These are phyloP conservation scores for Russula foetens DNA, from an alignment of 768 basidiomycete genomes.

Conservation along the genomic window DNA sequence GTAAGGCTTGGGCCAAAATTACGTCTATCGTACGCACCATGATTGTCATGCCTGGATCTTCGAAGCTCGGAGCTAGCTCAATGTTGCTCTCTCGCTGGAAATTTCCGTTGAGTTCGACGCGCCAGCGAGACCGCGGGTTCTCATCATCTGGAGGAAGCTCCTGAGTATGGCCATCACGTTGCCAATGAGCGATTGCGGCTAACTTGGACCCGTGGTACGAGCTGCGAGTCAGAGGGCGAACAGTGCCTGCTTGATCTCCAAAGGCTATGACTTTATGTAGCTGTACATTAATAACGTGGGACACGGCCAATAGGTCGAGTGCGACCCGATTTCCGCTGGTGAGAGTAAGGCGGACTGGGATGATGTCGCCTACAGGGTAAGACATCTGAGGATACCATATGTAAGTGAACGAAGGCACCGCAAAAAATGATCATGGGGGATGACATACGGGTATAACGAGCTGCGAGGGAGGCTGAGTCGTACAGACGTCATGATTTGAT, in stretches of 20 bases:
- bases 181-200: slow-evolving; percentile 11
- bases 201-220: background rate
- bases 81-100: background rate
- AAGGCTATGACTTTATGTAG: slow-evolving; percentile 9
- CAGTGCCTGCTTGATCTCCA: background rate
- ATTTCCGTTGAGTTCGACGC: slow-evolving; percentile 2
- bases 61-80: slow-evolving; percentile 1
- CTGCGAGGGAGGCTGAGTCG: background rate
- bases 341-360: slow-evolving; percentile 9
- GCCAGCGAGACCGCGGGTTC: slow-evolving; percentile 1
- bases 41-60: background rate
- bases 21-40: slow-evolving; percentile 7
- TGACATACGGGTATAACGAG: slow-evolving; percentile 2
- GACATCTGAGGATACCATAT: background rate
- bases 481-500: background rate
- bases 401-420: background rate
- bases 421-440: background rate
- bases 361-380: background rate
- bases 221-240: background rate
- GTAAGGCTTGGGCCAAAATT: no score
- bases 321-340: background rate
- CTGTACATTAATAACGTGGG: slow-evolving; percentile 9
- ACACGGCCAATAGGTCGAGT: slow-evolving; percentile 1
- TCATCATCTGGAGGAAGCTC: background rate
- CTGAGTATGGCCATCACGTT: background rate